A percentile compares a stretch with the other conserved stretches of the same genome.
Conservation (phyloP, 1,139 yeast genomes). For the Ogataea hybrid region DNA sequence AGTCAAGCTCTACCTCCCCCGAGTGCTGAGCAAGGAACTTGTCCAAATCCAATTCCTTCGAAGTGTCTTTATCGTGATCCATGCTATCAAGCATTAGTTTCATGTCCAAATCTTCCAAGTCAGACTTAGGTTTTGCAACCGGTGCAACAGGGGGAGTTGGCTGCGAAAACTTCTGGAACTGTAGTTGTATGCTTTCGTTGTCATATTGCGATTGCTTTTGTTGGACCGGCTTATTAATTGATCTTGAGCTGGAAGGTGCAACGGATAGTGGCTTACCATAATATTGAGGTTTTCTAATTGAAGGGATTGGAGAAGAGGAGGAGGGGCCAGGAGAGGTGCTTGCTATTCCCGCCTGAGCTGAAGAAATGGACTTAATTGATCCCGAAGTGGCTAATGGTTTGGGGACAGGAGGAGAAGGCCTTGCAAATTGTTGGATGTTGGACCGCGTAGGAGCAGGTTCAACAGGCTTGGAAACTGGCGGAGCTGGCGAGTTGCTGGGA, state of each 20-base stretch:
- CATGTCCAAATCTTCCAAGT: constrained; percentile 22
- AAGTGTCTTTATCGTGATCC: constrained; percentile 18
- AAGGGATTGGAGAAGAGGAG: constrained; percentile 14
- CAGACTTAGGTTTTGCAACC: constrained; percentile 4
- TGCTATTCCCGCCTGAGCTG: constrained; percentile 5
- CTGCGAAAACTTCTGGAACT: constrained; percentile 17
- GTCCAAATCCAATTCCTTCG: constrained; percentile 12
- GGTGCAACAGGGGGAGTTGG: constrained; percentile 15
- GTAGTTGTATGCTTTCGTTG: constrained; percentile 10
- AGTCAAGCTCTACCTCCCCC: constrained; percentile 7
- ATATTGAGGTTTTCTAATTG: constrained; percentile 24
- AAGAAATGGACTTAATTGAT: constrained; percentile 13
- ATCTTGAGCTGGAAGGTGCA: constrained; percentile 3
- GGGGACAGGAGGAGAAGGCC: constrained; percentile 13
- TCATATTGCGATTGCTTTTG: constrained; percentile 4
- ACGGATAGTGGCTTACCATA: constrained; percentile 21
- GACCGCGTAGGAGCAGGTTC: constrained; percentile 9
- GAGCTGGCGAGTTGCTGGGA: constrained; percentile 19
- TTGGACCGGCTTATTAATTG: constrained; percentile 5
- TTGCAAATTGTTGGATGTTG: constrained; percentile 13
- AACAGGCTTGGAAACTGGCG: constrained; percentile 7
- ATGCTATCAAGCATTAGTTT: constrained; percentile 26
- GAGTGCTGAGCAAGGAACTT: constrained; percentile 20
- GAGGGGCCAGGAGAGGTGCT: background rate
- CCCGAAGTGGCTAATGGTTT: constrained; percentile 10